Evolutionary conservation across 192 early-diverging fungal species (phyloP).

Genomic region (Coemansia sp.): DNA sequence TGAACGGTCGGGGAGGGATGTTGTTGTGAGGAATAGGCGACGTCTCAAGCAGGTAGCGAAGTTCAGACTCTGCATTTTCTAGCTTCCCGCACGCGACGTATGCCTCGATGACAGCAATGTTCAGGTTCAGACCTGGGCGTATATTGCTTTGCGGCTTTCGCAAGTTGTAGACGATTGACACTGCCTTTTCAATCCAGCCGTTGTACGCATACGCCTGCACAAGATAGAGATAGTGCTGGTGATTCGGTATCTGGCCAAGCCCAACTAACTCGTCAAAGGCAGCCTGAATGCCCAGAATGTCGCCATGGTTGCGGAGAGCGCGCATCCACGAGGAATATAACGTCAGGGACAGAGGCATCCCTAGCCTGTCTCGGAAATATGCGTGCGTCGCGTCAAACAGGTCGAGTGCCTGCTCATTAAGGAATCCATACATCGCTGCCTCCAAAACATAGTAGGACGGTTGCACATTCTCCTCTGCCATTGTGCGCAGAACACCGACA

Average conservation of each 20-base stretch:
- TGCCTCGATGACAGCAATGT: constrained; percentile 46
- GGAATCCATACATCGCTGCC: constrained; percentile 28
- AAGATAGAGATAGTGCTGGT: constrained; percentile 47
- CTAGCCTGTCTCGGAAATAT: constrained; percentile 32
- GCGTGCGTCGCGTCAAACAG: constrained; percentile 44
- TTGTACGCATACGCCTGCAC: constrained; percentile 44
- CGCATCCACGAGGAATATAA: constrained; percentile 52
- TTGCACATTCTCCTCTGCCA: constrained; percentile 8
- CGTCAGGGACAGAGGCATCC: constrained; percentile 41
- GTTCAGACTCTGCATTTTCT: constrained; percentile 38
- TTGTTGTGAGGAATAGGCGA: constrained; percentile 27
- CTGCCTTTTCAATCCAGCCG: constrained; percentile 44
- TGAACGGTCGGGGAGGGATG: constrained; percentile 49
- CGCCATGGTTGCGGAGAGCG: constrained; percentile 44
- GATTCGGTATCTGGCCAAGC: constrained; percentile 46
- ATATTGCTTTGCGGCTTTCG: constrained; percentile 35
- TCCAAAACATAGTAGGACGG: constrained; percentile 40
- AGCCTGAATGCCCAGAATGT: constrained; percentile 37
- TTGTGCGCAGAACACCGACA: constrained; percentile 30
- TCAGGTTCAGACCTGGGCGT: constrained; percentile 23
- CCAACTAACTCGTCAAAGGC: constrained; percentile 48
- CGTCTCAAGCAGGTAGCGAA: constrained; percentile 25
- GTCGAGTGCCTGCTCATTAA: constrained; percentile 48
- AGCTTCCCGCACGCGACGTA: constrained; percentile 42
- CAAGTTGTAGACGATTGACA: constrained; percentile 39